Percentiles rank a stretch among this genome's conserved stretches.
Conservation (phyloP, 2,329 filamentous ascomycete genomes). For the Fusarium sp. region DNA sequence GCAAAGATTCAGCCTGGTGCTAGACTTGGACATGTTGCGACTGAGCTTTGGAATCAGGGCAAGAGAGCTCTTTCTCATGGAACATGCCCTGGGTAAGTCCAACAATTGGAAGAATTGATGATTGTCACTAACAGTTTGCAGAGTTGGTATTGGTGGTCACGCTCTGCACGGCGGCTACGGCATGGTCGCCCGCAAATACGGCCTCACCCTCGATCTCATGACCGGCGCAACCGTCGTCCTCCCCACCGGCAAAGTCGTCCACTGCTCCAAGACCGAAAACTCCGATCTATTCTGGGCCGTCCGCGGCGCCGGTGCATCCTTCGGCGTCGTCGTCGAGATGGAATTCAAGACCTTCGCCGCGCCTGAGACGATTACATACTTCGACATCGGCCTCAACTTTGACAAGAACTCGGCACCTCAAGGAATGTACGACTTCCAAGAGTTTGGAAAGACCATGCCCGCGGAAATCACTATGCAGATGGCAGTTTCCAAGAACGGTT, state of each 20-base stretch:
- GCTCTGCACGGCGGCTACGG: conserved; percentile 48
- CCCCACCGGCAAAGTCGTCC: conserved; percentile 42
- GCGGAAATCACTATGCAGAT: conserved; percentile 47
- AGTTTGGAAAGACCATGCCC: conserved; percentile 45
- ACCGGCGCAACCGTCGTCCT: conserved; percentile 47
- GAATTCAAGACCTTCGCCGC: conserved; percentile 46
- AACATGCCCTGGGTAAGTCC: conserved; percentile 61
- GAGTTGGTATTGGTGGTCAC: conserved; percentile 49
- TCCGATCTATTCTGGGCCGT: conserved; percentile 48
- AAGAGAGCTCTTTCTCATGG: conserved; percentile 60
- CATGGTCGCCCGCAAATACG: conserved; percentile 48
- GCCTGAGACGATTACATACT: conserved; percentile 36
- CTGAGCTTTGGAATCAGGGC: conserved; percentile 55
- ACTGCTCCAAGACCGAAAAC: conserved; percentile 43
- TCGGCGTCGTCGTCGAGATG: conserved; percentile 48
- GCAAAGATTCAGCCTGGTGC: conserved; percentile 57
- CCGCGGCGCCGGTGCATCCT: conserved; percentile 48
- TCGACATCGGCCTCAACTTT: conserved; percentile 39
- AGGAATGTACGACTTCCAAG: conserved; percentile 43
- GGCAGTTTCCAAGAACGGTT: conserved; percentile 29
- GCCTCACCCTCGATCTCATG: conserved; percentile 47
- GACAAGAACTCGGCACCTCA: conserved; percentile 32
- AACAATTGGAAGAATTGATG: fast-evolving
- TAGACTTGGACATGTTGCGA: conserved; percentile 60
- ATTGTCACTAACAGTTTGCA: conserved; percentile 13